These are phyloP conservation scores for Trichoderma virens DNA, from an alignment of 495 filamentous ascomycete species.

Conservation along the genomic window DNA sequence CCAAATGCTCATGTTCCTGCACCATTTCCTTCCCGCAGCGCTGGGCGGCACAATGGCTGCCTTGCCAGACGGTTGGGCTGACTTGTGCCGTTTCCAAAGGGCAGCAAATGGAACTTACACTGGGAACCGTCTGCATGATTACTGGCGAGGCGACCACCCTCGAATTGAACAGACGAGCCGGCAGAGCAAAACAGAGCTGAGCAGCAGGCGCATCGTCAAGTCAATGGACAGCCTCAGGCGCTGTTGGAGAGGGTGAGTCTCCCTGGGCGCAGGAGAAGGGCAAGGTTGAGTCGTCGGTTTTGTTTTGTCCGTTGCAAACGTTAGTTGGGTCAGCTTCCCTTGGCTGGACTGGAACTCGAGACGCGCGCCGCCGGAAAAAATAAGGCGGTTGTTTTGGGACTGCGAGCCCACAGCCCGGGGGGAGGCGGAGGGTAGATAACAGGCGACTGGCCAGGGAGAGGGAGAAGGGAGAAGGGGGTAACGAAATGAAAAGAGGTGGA, in stretches of 20 bases:
- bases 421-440: background rate
- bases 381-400: background rate
- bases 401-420: slow-evolving; percentile 1
- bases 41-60: slow-evolving; percentile 11
- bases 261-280: slow-evolving; percentile 10
- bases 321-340: too few relatives aligned
- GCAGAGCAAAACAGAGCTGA: slow-evolving; percentile 2
- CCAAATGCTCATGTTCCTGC: background rate
- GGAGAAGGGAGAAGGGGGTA: background rate
- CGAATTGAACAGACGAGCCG: slow-evolving; percentile 7
- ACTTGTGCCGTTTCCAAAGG: slow-evolving; percentile 1
- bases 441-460: background rate
- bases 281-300: background rate
- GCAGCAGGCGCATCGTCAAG: slow-evolving; percentile 4
- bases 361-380: background rate
- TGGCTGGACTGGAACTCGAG: background rate
- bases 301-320: background rate
- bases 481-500: background rate
- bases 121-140: slow-evolving; percentile 57
- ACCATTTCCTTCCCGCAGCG: background rate
- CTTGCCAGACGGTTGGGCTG: background rate
- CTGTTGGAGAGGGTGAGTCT: slow-evolving; percentile 4
- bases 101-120: slow-evolving; percentile 45
- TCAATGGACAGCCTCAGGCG: slow-evolving; percentile 16
- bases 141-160: slow-evolving; percentile 14